Conservation (phyloP, 2,329 filamentous ascomycete genomes). For the Rhinocladiella similis region DNA sequence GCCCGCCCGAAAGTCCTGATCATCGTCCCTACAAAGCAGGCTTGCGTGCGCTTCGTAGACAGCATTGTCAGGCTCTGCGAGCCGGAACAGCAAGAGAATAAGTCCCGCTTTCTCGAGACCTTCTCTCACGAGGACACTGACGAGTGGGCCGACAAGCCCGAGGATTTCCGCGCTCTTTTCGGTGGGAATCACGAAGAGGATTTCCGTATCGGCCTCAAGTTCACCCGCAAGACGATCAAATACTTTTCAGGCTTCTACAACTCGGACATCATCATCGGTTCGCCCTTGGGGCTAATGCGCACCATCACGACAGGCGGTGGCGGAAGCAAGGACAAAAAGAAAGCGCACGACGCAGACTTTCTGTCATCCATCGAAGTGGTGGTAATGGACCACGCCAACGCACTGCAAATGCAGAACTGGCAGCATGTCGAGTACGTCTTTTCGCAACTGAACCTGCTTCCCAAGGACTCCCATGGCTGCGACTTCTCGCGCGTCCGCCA, state of each 20-base stretch:
- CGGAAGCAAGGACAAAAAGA: conserved; percentile 52
- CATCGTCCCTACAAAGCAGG: conserved; percentile 82
- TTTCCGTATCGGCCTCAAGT: conserved; percentile 94
- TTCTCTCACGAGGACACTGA: conserved; percentile 72
- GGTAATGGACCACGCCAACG: conserved; percentile 88
- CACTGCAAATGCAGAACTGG: conserved; percentile 97
- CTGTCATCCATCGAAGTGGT: conserved; percentile 86
- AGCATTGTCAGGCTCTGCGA: conserved; percentile 73
- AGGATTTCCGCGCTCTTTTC: conserved; percentile 87
- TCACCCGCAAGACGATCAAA: conserved; percentile 93
- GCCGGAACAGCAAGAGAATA: conserved; percentile 92
- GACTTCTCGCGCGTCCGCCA: conserved; percentile 87
- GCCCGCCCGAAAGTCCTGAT: conserved; percentile 92
- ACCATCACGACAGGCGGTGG: conserved; percentile 70
- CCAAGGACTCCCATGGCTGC: conserved; percentile 84
- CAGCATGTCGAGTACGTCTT: conserved; percentile 93
- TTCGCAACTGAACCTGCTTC: conserved; percentile 85
- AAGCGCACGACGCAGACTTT: conserved; percentile 76
- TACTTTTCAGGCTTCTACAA: conserved; percentile 95
- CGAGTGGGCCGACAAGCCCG: conserved; percentile 68
- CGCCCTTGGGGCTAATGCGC: conserved; percentile 84
- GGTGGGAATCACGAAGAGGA: conserved; percentile 96
- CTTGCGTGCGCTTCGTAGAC: conserved; percentile 76
- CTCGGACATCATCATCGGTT: conserved; percentile 91
- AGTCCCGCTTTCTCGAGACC: conserved; percentile 83